phyloP scores from a whole-genome alignment of 768 basidiomycete genomes.

The Rhizopogon sp. region DNA sequence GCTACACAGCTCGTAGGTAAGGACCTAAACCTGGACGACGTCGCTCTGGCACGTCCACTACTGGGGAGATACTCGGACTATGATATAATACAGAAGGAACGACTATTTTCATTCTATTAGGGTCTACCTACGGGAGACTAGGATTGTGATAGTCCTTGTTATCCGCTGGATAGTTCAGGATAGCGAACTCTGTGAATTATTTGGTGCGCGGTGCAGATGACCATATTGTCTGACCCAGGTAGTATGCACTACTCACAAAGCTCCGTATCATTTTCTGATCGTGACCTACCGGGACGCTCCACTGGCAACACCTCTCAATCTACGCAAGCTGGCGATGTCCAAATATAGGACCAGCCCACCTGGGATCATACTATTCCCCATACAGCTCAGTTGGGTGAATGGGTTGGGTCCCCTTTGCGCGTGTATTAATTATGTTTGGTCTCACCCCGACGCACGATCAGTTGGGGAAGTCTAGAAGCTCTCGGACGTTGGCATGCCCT shows the following conservation, averaged over 20 bases:
- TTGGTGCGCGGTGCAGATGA: conserved; percentile 4
- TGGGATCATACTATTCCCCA: neutral
- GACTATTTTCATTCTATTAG: too few relatives aligned
- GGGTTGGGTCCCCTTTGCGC: too few relatives aligned
- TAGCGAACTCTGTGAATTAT: conserved; percentile 18
- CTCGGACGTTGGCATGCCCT: too few relatives aligned
- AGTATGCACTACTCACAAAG: conserved; percentile 16
- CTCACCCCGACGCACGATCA: neutral
- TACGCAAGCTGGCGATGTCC: conserved; percentile 13
- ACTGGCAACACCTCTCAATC: conserved; percentile 15
- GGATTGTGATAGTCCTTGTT: conserved; percentile 11
- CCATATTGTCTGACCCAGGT: conserved; percentile 27
- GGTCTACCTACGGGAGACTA: too few relatives aligned
- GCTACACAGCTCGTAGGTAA: conserved; percentile 20
- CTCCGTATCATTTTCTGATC: conserved; percentile 19
- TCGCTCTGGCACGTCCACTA: conserved; percentile 3
- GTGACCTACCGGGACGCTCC: neutral
- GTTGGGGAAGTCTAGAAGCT: too few relatives aligned
- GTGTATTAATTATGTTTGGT: too few relatives aligned
- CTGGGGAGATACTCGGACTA: conserved; percentile 13
- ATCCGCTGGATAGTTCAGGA: neutral
- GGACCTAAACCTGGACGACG: conserved; percentile 11
- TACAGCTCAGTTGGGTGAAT: neutral
- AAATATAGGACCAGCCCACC: conserved; percentile 15
- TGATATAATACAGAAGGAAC: neutral